A percentile compares a stretch with the other conserved stretches of the same genome.
phyloP scores from a whole-genome alignment of 345 rosid genomes.

The Mangifera indica region DNA sequence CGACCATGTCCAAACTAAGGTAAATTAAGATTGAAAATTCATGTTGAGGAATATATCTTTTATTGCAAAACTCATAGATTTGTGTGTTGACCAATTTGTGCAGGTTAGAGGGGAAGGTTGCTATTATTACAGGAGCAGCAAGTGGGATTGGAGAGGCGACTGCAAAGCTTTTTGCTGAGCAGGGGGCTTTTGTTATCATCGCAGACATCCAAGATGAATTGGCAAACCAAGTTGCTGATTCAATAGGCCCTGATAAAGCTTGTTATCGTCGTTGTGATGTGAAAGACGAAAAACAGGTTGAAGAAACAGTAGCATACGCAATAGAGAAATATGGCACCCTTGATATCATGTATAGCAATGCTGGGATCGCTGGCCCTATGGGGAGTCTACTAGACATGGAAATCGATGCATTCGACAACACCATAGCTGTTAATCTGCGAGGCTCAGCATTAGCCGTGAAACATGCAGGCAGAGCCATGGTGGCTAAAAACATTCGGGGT shows the following conservation, averaged over 20 bases:
- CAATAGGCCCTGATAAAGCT: slow-evolving; percentile 3
- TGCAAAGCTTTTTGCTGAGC: slow-evolving; percentile 15
- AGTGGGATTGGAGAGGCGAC: background rate
- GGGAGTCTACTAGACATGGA: background rate
- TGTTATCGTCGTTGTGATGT: background rate
- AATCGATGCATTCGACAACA: background rate
- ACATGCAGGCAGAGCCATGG: slow-evolving; percentile 1
- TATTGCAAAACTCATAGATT: background rate
- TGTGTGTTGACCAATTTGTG: background rate
- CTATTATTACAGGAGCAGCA: slow-evolving; percentile 1
- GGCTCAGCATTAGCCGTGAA: background rate
- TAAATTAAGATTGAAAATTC: too few species aligned
- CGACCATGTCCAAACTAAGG: too few species aligned
- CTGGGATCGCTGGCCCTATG: background rate
- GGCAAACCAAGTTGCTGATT: slow-evolving; percentile 2
- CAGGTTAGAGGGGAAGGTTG: slow-evolving; percentile 11
- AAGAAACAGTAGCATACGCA: background rate
- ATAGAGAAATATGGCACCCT: slow-evolving; percentile 7
- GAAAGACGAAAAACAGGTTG: background rate
- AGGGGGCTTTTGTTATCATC: background rate
- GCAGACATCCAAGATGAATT: slow-evolving; percentile 6
- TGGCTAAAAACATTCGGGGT: background rate
- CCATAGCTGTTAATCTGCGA: background rate
- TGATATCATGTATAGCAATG: slow-evolving; percentile 7
- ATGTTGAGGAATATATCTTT: too few species aligned